Evolutionary conservation across 371 early-diverging fungal genomes (phyloP).

Genomic region (Mortierella sp.): DNA sequence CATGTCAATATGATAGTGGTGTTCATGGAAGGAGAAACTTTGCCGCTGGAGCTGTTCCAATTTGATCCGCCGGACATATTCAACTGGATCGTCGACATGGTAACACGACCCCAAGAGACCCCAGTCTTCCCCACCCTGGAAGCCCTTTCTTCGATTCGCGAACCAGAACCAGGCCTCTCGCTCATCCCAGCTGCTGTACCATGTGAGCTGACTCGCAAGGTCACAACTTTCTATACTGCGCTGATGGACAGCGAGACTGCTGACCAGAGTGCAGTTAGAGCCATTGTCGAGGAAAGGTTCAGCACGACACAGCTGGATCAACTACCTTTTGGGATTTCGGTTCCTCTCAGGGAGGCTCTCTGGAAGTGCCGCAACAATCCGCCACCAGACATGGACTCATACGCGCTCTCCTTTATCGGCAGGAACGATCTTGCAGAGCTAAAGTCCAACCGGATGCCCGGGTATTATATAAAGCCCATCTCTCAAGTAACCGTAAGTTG

Average conservation of each 20-base stretch:
- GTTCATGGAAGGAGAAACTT: conserved; percentile 22
- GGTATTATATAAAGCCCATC: conserved; percentile 32
- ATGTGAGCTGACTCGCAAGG: conserved; percentile 27
- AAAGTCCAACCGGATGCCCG: conserved; percentile 21
- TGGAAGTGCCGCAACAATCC: conserved; percentile 42
- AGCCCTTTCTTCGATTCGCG: conserved; percentile 19
- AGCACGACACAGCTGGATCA: conserved; percentile 32
- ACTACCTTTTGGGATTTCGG: conserved; percentile 32
- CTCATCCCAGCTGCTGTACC: conserved; percentile 2
- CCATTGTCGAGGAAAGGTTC: conserved; percentile 53
- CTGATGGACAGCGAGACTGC: conserved; percentile 28
- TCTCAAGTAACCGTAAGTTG: conserved; percentile 12
- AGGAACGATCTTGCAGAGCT: conserved; percentile 77
- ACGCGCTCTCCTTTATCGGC: conserved; percentile 54
- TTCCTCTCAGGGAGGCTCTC: conserved; percentile 38
- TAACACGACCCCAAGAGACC: conserved; percentile 19
- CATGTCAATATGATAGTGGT: conserved; percentile 25
- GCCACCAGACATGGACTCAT: conserved; percentile 23
- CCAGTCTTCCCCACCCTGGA: conserved; percentile 26
- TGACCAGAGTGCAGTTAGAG: conserved; percentile 52
- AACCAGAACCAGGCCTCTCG: conserved; percentile 13
- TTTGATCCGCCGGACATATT: conserved; percentile 49
- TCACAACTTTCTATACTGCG: conserved; percentile 25
- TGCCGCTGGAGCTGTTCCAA: conserved; percentile 16
- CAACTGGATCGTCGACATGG: conserved; percentile 40